Percentiles rank a stretch among this genome's conserved stretches.
Conservation (phyloP, 768 basidiomycete species). For the Rhodotorula taiwanensis region DNA sequence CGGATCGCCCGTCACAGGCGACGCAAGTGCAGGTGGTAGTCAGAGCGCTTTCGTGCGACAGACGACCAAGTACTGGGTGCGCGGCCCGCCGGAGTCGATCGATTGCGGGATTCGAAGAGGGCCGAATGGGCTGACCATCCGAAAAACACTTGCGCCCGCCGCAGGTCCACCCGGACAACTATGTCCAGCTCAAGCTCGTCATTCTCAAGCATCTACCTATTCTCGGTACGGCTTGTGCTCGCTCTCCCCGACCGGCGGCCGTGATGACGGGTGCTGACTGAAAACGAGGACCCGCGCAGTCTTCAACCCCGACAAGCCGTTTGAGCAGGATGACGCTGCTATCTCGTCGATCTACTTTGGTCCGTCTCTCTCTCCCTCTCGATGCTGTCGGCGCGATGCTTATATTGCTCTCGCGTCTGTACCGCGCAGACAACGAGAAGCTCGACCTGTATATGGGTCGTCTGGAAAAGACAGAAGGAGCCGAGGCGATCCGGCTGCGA, state of each 20-base stretch:
- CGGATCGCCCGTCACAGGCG: slow-evolving; percentile 88
- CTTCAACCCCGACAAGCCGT: slow-evolving; percentile 90
- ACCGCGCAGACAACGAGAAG: slow-evolving; percentile 61
- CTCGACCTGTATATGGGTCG: slow-evolving; percentile 93
- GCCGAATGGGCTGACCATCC: too few relatives aligned
- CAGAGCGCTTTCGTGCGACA: slow-evolving; percentile 98
- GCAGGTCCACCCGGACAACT: slow-evolving; percentile 81
- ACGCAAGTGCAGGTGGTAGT: slow-evolving; percentile 84
- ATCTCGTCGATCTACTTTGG: slow-evolving; percentile 98
- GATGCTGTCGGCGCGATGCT: too few relatives aligned
- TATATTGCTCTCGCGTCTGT: too few relatives aligned
- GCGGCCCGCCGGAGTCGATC: slow-evolving; percentile 12
- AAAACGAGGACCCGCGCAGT: too few relatives aligned
- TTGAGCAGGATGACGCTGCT: slow-evolving; percentile 59
- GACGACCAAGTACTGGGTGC: slow-evolving; percentile 98
- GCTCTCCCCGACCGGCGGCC: neutral
- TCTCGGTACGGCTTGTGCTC: slow-evolving; percentile 55
- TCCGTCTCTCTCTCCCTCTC: neutral
- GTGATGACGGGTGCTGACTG: neutral
- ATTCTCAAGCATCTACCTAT: slow-evolving; percentile 90
- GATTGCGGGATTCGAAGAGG: too few relatives aligned
- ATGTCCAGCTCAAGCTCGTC: slow-evolving; percentile 85
- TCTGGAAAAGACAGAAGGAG: slow-evolving; percentile 96
- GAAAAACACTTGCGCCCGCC: too few relatives aligned
- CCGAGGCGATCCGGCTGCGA: slow-evolving; percentile 87